Evolutionary conservation across 2,329 filamentous ascomycete genomes (phyloP).

Genomic region (Cordyceps tenuipes): DNA sequence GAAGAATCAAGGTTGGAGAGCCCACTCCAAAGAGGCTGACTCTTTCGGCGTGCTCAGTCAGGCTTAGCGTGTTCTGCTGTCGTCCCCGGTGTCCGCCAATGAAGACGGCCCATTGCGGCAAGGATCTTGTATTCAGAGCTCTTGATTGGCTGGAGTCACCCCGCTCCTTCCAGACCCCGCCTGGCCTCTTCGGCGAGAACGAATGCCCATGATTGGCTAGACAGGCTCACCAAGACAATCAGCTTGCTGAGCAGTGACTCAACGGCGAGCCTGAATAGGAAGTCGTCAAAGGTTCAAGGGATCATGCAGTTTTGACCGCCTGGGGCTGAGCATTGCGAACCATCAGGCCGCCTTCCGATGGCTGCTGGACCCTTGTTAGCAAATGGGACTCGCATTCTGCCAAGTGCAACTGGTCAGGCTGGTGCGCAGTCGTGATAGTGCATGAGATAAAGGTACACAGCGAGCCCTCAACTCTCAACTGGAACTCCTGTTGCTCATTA

Average conservation of each 20-base stretch:
- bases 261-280: slow-evolving; percentile 10
- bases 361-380: not conserved
- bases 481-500: not conserved
- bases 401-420: not conserved
- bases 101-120: not conserved
- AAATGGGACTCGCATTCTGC: not conserved
- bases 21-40: slow-evolving; percentile 20
- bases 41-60: slow-evolving; percentile 37
- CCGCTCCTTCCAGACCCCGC: not conserved
- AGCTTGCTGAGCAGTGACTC: slow-evolving; percentile 4
- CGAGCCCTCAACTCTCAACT: too few species aligned
- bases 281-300: not conserved
- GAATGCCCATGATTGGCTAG: not conserved
- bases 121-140: slow-evolving; percentile 8
- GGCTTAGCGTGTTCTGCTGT: slow-evolving; percentile 23
- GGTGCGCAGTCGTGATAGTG: not conserved
- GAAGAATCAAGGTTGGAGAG: not conserved
- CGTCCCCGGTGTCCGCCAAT: slow-evolving; percentile 22
- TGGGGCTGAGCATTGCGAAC: not conserved
- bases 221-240: not conserved
- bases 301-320: slow-evolving; percentile 1
- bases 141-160: not conserved
- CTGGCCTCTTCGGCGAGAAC: slow-evolving; percentile 13
- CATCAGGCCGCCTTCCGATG: not conserved
- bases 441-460: not conserved